A percentile compares a stretch with the other conserved stretches of the same genome.
phyloP scores from a whole-genome alignment of 495 filamentous ascomycete genomes.

The Daldinia childiae region DNA sequence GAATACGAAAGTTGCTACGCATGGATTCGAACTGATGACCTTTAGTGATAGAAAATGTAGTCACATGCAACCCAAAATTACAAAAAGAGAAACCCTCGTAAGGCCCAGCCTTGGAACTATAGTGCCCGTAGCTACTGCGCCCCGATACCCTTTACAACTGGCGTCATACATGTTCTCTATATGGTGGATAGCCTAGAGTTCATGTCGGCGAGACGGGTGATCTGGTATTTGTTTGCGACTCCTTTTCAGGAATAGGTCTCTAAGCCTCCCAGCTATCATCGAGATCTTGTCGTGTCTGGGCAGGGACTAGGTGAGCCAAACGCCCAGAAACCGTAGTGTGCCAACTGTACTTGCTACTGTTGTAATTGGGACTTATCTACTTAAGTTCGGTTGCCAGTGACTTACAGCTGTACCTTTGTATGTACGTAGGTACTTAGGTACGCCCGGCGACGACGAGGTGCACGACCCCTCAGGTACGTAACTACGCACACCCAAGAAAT shows the following conservation, averaged over 20 bases:
- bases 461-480: neutral
- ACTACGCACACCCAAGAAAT: neutral
- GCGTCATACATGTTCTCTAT: neutral
- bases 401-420: neutral
- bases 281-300: neutral
- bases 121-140: conserved; percentile 1
- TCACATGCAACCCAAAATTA: neutral
- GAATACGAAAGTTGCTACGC: neutral
- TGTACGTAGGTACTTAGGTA: neutral
- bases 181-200: neutral
- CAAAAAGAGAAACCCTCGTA: neutral
- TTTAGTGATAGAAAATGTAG: neutral
- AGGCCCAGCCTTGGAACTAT: conserved; percentile 4
- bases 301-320: neutral
- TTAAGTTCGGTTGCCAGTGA: neutral
- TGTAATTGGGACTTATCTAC: neutral
- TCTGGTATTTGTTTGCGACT: conserved; percentile 19
- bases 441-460: neutral
- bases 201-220: neutral
- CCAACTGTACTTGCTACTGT: neutral
- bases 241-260: conserved; percentile 19
- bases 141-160: neutral
- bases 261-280: neutral
- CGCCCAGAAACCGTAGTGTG: neutral
- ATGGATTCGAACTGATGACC: neutral